Conservation (phyloP, 164 flowering plant species). For the Umbellularia californica region DNA sequence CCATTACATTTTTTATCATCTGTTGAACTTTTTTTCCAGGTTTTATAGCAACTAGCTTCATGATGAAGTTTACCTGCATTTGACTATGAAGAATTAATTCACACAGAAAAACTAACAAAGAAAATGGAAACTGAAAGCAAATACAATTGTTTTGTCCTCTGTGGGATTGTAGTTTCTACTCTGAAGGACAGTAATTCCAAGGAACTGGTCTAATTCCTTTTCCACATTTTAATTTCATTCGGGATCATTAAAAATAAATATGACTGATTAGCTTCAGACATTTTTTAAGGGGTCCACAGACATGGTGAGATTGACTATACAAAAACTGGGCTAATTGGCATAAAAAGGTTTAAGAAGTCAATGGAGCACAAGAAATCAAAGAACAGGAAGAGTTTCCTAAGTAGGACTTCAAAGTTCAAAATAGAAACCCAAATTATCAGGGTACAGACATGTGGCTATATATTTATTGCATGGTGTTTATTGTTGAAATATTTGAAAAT, state of each 20-base stretch:
- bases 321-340: neutral
- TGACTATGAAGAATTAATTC: neutral
- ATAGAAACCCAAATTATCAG: no score
- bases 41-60: constrained; percentile 81
- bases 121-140: neutral
- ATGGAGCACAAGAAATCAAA: no score
- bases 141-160: neutral
- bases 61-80: constrained; percentile 75
- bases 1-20: constrained; percentile 88
- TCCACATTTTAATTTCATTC: neutral
- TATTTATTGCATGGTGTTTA: no score
- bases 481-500: no score
- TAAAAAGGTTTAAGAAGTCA: no score
- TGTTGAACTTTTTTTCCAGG: constrained; percentile 72
- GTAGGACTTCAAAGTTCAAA: no score
- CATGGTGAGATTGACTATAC: neutral
- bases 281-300: neutral
- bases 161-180: neutral
- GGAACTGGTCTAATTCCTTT: neutral
- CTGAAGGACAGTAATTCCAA: neutral
- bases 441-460: no score
- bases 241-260: neutral
- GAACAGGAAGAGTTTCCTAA: no score
- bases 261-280: neutral
- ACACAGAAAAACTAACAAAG: neutral